Conservation (phyloP, 2,329 filamentous ascomycete genomes). For the Aspergillus sp. region DNA sequence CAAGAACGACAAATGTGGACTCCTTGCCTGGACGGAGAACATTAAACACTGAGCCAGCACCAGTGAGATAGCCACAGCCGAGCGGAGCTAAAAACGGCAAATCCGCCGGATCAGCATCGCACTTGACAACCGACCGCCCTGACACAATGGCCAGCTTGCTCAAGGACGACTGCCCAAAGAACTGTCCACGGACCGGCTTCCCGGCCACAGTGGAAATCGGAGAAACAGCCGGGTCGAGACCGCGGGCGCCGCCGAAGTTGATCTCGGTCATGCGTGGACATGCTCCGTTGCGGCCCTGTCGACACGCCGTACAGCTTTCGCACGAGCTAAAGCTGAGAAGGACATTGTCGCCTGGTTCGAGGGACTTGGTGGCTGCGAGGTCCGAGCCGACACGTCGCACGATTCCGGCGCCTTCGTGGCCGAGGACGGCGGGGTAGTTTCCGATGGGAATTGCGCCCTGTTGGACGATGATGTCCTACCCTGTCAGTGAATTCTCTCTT, state of each 20-base stretch:
- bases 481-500: too few relatives aligned
- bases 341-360: constrained; percentile 23
- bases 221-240: constrained; percentile 8
- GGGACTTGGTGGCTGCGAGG: constrained; percentile 14
- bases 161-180: constrained; percentile 29
- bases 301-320: constrained; percentile 12
- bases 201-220: constrained; percentile 13
- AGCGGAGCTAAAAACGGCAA: constrained; percentile 19
- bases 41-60: constrained; percentile 24
- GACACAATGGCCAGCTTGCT: constrained; percentile 22
- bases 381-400: constrained; percentile 18
- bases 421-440: constrained; percentile 16
- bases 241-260: constrained; percentile 18
- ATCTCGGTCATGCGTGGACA: constrained; percentile 13
- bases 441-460: constrained; percentile 15
- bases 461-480: constrained; percentile 22
- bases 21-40: constrained; percentile 14
- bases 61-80: constrained; percentile 25
- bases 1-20: constrained; percentile 17
- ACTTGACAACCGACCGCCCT: constrained; percentile 22
- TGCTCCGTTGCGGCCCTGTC: constrained; percentile 10
- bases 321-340: constrained; percentile 19
- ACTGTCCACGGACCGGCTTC: constrained; percentile 17
- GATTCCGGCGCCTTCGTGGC: constrained; percentile 19
- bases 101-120: constrained; percentile 11